Evolutionary conservation across 192 early-diverging fungal species (phyloP).

Genomic region (Neocallimastix lanati): DNA sequence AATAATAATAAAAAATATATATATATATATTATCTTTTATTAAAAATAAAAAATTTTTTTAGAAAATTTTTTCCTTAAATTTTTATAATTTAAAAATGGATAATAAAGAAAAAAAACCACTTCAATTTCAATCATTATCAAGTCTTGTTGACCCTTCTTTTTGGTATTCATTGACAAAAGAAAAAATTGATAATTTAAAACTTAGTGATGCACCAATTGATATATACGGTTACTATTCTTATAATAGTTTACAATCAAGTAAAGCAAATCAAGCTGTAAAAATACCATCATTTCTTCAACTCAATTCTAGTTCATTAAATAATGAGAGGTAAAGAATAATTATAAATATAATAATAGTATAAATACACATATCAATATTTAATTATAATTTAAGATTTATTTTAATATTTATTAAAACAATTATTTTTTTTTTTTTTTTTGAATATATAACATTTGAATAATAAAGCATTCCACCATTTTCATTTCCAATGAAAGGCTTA

Average conservation of each 20-base stretch:
- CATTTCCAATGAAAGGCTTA: conserved; percentile 24
- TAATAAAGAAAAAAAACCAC: conserved; percentile 12
- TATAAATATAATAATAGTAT: too few relatives aligned
- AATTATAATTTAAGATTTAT: too few relatives aligned
- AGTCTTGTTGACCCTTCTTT: conserved; percentile 78
- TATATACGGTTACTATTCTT: conserved; percentile 46
- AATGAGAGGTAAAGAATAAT: conserved; percentile 1
- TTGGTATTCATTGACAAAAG: conserved; percentile 64
- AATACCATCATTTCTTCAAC: conserved; percentile 40
- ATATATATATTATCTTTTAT: too few relatives aligned
- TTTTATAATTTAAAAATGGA: background rate
- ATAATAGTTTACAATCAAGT: conserved; percentile 12
- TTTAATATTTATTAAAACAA: too few relatives aligned
- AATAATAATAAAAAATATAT: too few relatives aligned
- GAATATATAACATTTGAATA: too few relatives aligned
- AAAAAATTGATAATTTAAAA: conserved; percentile 68
- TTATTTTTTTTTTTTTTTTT: too few relatives aligned
- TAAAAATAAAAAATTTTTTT: too few relatives aligned
- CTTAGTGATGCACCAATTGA: conserved; percentile 43
- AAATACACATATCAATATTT: too few relatives aligned
- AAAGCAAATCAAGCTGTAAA: conserved; percentile 12
- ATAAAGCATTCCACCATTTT: conserved; percentile 13
- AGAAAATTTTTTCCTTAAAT: too few relatives aligned
- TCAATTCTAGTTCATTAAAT: conserved; percentile 33
- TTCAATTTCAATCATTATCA: conserved; percentile 70